Evolutionary conservation across 23 red algal genomes (phyloP), one percentile per base, ranked within the genome.

Genomic region (Gracilaria caudata): DNA sequence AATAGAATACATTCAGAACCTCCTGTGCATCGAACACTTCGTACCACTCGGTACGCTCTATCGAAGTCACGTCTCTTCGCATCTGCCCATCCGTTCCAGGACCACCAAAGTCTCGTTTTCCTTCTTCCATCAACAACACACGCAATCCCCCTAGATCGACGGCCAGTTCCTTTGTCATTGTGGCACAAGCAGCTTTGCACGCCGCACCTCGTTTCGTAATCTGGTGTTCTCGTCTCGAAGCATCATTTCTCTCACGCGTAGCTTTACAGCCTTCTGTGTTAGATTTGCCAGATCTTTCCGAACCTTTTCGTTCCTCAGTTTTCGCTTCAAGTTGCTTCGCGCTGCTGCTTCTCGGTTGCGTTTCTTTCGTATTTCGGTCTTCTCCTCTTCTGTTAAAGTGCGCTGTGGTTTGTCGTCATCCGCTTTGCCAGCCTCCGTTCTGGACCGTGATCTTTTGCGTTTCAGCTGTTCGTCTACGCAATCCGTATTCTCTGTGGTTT

Each of bases 201-300:
- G 25, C 79, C 85, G 64, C 57, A 89, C 47, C 7, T 68, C 72
- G 51, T 68, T 89, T 30, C 85, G 64, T 51, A 89, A 58, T 43
- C 85, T 61, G 25, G 85, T 89, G 56, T 89, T 89, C 59, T 89
- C 85, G 45, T 89, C 74, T 1, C 85, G 45, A 24, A 89, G 56
- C 85, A 89, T 89, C 85, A 89, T 89, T 78, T 89, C 85, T 33
- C 72, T 78, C 36, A 89, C 85, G 8, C 85, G 51, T 19, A 89
- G 39, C 26, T 73, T 68, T 8, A 89, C 53, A 17, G 85, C 85
- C 39, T 72, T 77, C 39, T 89, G 85, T 25, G 85, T 89, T 12
- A 89, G 39, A 14, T 61, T 78, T 6, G 85, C 85, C 39, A 79
- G 54, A 68, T 89, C 85, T 55, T 79, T 89, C 12, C 85, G 85